Evolutionary conservation across 768 basidiomycete genomes (phyloP).

Genomic region (Pleurotus tuber-regium): DNA sequence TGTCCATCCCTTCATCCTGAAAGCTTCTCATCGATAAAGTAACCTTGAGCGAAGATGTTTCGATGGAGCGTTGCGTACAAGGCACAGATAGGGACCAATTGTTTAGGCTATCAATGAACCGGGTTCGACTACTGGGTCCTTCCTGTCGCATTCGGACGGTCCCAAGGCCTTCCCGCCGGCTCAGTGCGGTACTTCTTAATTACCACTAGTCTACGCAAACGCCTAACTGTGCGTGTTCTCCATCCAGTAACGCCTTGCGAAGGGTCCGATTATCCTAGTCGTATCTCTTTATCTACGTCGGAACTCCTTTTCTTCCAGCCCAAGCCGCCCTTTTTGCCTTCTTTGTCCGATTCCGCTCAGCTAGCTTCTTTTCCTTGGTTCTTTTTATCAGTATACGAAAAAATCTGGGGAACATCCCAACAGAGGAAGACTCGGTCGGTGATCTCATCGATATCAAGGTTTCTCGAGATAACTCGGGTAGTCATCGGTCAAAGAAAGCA

Average conservation of each 20-base stretch:
- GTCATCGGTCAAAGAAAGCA: too few relatives aligned
- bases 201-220: too few relatives aligned
- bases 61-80: not conserved
- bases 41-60: not conserved
- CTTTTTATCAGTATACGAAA: too few relatives aligned
- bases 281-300: too few relatives aligned
- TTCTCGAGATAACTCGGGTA: not conserved
- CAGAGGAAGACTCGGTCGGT: not conserved
- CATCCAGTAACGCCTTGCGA: too few relatives aligned
- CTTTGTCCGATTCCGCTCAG: too few relatives aligned
- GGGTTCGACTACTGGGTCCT: not conserved
- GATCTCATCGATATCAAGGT: not conserved
- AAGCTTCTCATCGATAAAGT: not conserved
- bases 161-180: not conserved
- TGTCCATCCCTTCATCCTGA: not conserved
- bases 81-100: not conserved
- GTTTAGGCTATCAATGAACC: not conserved
- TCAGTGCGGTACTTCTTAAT: constrained; percentile 1
- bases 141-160: not conserved
- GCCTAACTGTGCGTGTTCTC: too few relatives aligned
- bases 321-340: too few relatives aligned
- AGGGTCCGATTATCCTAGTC: too few relatives aligned
- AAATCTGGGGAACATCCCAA: not conserved
- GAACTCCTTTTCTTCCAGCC: too few relatives aligned
- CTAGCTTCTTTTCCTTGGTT: too few relatives aligned